Evolutionary conservation across 495 filamentous ascomycete species (phyloP).

Genomic region (Extremus antarcticus): DNA sequence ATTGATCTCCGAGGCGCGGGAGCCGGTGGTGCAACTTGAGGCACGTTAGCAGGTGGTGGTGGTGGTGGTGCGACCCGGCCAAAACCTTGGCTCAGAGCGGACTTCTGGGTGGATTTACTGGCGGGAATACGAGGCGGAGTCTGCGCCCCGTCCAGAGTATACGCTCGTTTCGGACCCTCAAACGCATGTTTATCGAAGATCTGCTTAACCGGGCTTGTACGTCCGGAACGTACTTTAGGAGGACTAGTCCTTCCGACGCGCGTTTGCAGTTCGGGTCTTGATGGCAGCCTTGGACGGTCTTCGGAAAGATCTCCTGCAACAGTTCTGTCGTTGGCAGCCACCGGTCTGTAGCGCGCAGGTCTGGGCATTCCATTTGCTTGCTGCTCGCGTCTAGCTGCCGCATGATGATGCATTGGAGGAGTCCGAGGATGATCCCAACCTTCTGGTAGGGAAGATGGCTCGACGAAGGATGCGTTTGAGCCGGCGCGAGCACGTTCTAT

Average conservation of each 20-base stretch:
- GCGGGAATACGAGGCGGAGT: conserved; percentile 14
- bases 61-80: neutral
- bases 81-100: conserved; percentile 10
- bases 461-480: conserved; percentile 14
- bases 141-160: conserved; percentile 3
- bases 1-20: conserved; percentile 10
- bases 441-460: conserved; percentile 10
- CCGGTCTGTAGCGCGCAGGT: conserved; percentile 11
- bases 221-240: conserved; percentile 10
- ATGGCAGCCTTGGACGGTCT: conserved; percentile 19
- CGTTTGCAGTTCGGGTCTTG: conserved; percentile 15
- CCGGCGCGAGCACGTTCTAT: conserved; percentile 2
- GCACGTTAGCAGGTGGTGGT: neutral
- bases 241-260: conserved; percentile 13
- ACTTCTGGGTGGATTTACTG: conserved; percentile 2
- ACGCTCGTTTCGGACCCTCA: conserved; percentile 6
- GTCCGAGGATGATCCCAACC: neutral
- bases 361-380: conserved; percentile 5
- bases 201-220: conserved; percentile 17
- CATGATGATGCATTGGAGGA: conserved; percentile 9
- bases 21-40: conserved; percentile 4
- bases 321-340: neutral
- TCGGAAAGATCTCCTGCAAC: conserved; percentile 11
- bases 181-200: neutral
- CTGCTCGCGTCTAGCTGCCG: conserved; percentile 8